Evolutionary conservation across 2,329 filamentous ascomycete species (phyloP), one percentile per base, ranked within the genome.

Genomic region (Zopfia rhizophila): DNA sequence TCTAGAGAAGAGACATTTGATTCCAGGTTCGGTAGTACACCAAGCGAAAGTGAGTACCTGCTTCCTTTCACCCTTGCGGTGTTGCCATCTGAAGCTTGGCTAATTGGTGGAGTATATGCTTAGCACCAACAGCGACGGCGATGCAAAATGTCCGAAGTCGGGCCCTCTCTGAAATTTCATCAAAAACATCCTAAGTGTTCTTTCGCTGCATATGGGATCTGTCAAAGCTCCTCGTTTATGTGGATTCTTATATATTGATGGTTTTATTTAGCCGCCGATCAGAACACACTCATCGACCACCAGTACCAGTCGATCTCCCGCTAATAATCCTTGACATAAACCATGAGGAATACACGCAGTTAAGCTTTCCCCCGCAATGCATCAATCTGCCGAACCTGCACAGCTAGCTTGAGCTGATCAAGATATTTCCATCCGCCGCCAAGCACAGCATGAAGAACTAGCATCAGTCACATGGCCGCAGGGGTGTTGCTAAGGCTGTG

Each of bases 331-430:
- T 48, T 49, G 42, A 42, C 17, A 25, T 41, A 17, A 35, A 41
- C 48, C 44, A 53, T 46, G 52, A 50, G 49, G 41, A 51, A 38
- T 38, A 45, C 41, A 40, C 24, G 14, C 29, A 59, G 49, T 44
- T 47, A 65, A 65, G 62, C 61, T 61, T 65, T 65, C 53, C 55
- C 61, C 62, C 56, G 60, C 60, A 60, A 58, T 65, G 54, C 57
- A 58, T 51, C 18, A 41, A 63, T 65, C 53, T 65, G 57, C 63
- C 63, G 60, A 53, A 56, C 27, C 53, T 47, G 27, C 50, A 53
- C 32, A 44, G 35, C 52, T 47, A 38, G 44, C 51, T 38, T 44
- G 33, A 38, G 44, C 18, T 30, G 41, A 48, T 62, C 45, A 21
- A 41, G 39, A 42, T 44, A 30, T 32, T 31, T 30, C 40, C 35